Percentiles rank a stretch among this genome's conserved stretches.
These are phyloP conservation scores for Fusarium sublunatum DNA, from an alignment of 2,329 filamentous ascomycete species.

Conservation along the genomic window DNA sequence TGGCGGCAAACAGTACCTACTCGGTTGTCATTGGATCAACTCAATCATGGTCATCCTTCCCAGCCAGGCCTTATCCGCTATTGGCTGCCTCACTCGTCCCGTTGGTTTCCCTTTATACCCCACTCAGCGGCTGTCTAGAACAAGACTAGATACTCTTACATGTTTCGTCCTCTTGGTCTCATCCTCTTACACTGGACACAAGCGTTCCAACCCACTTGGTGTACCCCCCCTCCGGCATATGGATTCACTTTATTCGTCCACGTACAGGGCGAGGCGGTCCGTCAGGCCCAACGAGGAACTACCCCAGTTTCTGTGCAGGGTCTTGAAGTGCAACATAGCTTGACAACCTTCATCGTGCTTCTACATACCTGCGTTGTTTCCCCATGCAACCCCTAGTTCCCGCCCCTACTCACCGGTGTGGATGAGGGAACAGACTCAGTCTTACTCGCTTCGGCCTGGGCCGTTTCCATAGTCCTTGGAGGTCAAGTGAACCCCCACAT, in stretches of 20 bases:
- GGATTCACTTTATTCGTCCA: slow-evolving; percentile 38
- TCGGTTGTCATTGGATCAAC: slow-evolving; percentile 12
- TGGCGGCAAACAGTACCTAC: slow-evolving; percentile 20
- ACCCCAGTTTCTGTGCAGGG: slow-evolving; percentile 18
- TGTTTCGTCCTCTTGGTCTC: slow-evolving; percentile 23
- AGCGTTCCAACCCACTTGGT: slow-evolving; percentile 17
- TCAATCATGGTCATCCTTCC: slow-evolving; percentile 18
- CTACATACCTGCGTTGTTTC: neutral
- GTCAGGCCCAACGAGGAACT: slow-evolving; percentile 27
- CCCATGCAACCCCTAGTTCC: slow-evolving; percentile 27
- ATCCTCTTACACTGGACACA: slow-evolving; percentile 30
- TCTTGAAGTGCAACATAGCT: slow-evolving; percentile 26
- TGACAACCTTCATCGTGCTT: slow-evolving; percentile 9
- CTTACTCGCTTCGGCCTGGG: slow-evolving; percentile 29
- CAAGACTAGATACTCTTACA: slow-evolving; percentile 27
- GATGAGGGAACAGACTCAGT: slow-evolving; percentile 26
- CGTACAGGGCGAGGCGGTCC: slow-evolving; percentile 31
- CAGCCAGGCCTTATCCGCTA: slow-evolving; percentile 1
- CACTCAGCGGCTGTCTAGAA: slow-evolving; percentile 28
- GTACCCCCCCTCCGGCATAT: slow-evolving; percentile 28
- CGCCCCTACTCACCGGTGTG: slow-evolving; percentile 44
- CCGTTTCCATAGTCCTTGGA: slow-evolving; percentile 15
- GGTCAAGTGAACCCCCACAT: slow-evolving; percentile 34
- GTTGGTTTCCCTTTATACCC: slow-evolving; percentile 22
- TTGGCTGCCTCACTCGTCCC: slow-evolving; percentile 31